Base-by-base conservation (phyloP, 2,329 filamentous ascomycete species). In the Hyphodiscus sp. region DNA sequence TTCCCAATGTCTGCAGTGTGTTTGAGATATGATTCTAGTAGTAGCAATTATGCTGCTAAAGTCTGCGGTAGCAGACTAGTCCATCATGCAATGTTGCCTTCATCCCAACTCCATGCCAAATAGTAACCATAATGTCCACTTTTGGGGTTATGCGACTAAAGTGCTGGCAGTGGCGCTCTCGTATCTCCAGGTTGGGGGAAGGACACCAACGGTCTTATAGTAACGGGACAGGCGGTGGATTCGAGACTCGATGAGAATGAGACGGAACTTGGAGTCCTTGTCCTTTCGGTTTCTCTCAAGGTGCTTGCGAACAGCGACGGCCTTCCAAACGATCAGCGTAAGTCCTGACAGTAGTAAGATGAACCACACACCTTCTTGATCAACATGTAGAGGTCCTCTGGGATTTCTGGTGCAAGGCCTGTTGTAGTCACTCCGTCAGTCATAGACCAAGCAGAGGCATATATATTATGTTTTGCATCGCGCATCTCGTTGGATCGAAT, bases 251-350 rank as follows among this genome's bases (percentile, higher is more conserved):
- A 99, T 95, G 69, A 99, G 88, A 92, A 99, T 99, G 66, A 99
- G 89, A 74, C 94, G 92, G 89, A 99, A 99, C 85, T 99, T 99
- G 83, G 87, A 89, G 84, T 99, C 94, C 83, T 91, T 95, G 85
- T 99, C 94, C 86, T 99, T 99, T 80, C 94, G 92, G 87, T 99
- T 99, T 79, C 90, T 90, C 86, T 96, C 91, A 68, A 99, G 90
- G 81, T 99, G 95, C 89, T 99, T 99, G 81, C 94, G 92, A 81
- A 99, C 94, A 73, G 91, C 87, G 69, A 96, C 91, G 69, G 91
- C 91, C 91, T 68, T 46, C 15, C 49, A 46, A 9, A 19, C 54
- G 41, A 48, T 63, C 63, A 67, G 59, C 42, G 58, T 53, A 29
- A 20, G n/a, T 43, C 13, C 26, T 49, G 20, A 13, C 41, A n/a